phyloP scores from a whole-genome alignment of 73 alveolate genomes.

The Effrenium voratum region DNA sequence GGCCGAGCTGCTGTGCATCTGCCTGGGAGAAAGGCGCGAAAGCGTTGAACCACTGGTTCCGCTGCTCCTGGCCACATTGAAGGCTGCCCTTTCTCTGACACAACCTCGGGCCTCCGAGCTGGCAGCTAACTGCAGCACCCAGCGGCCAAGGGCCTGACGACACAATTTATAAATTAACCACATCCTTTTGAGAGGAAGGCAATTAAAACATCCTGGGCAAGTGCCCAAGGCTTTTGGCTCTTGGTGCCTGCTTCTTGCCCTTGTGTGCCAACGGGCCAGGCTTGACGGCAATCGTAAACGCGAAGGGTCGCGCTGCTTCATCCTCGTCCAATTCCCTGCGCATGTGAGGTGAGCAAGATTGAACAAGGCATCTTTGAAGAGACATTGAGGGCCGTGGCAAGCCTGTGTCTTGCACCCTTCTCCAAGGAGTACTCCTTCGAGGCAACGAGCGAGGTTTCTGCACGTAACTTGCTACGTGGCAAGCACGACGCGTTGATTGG shows the following conservation, averaged over 20 bases:
- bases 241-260: conserved; percentile 82
- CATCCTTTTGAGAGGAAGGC: no score
- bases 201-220: no score
- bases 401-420: conserved; percentile 89
- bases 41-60: conserved; percentile 86
- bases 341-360: no score
- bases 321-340: conserved; percentile 89
- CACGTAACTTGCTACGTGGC: background rate
- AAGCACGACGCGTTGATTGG: background rate
- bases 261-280: conserved; percentile 93
- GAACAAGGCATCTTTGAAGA: no score
- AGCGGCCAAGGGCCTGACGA: conserved; percentile 51
- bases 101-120: conserved; percentile 31
- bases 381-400: no score
- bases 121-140: conserved; percentile 83
- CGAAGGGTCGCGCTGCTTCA: conserved; percentile 78
- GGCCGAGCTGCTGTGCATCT: conserved; percentile 37
- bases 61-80: conserved; percentile 34
- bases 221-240: no score
- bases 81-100: background rate
- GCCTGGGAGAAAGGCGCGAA: conserved; percentile 79
- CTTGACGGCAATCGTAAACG: conserved; percentile 68
- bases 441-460: background rate
- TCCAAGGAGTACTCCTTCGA: conserved; percentile 69
- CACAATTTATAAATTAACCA: no score